A percentile compares a stretch with the other conserved stretches of the same genome.
Evolutionary conservation across 148 eudicot genomes (phyloP).

Genomic region (Fagopyrum tataricum): DNA sequence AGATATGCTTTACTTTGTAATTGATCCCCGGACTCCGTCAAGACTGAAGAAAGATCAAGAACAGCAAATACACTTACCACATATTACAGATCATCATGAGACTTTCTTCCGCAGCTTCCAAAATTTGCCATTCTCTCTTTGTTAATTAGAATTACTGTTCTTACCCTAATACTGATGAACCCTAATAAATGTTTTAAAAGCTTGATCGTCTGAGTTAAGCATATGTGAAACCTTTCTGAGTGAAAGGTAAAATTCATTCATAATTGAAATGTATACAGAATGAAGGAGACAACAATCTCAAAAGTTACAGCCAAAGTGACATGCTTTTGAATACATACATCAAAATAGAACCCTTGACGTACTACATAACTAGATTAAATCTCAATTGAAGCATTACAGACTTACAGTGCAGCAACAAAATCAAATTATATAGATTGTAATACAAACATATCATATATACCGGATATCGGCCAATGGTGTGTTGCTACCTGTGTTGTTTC

Average conservation of each 20-base stretch:
- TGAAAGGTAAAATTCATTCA: too few relatives aligned
- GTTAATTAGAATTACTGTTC: background rate
- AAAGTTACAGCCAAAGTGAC: background rate
- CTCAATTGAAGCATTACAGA: background rate
- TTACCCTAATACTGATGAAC: background rate
- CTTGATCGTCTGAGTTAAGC: background rate
- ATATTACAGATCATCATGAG: too few relatives aligned
- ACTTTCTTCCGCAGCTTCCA: background rate
- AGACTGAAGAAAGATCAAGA: too few relatives aligned
- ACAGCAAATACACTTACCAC: too few relatives aligned
- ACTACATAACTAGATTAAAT: background rate
- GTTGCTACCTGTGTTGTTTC: background rate
- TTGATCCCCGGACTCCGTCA: too few relatives aligned
- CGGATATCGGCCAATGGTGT: background rate
- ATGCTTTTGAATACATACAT: background rate
- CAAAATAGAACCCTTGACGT: background rate
- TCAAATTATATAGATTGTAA: background rate
- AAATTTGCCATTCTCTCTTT: background rate
- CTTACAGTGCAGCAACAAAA: background rate
- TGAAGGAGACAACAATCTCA: too few relatives aligned
- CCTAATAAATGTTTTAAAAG: background rate
- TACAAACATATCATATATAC: slow-evolving; percentile 1
- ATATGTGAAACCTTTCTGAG: too few relatives aligned
- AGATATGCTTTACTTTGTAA: too few relatives aligned
- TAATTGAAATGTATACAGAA: too few relatives aligned